Conservation (phyloP, 371 early-diverging fungal genomes). For the Amoeboaphelidium protococcarum region DNA sequence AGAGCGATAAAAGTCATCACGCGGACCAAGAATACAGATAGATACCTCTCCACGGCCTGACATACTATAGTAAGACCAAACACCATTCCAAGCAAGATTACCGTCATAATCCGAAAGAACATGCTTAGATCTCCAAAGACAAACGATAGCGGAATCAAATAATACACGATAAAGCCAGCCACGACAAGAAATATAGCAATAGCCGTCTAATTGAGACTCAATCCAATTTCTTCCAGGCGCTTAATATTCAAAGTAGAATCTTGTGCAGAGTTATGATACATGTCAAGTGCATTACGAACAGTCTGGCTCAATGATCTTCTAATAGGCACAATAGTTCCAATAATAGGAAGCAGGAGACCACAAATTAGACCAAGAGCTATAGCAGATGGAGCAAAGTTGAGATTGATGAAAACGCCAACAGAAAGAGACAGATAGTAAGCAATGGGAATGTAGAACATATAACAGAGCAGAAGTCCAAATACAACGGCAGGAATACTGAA, state of each 20-base stretch:
- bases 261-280: conserved; percentile 4
- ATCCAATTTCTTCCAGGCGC: conserved; percentile 4
- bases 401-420: background rate
- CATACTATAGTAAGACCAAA: conserved; percentile 7
- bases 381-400: conserved; percentile 1
- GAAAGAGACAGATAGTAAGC: conserved; percentile 3
- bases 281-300: conserved; percentile 9
- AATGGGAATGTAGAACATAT: conserved; percentile 5
- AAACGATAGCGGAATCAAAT: conserved; percentile 7
- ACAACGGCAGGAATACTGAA: conserved; percentile 8
- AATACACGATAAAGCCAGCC: conserved; percentile 11
- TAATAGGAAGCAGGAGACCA: conserved; percentile 7
- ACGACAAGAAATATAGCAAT: conserved; percentile 4
- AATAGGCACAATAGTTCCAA: conserved; percentile 8
- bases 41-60: conserved; percentile 3
- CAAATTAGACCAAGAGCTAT: conserved; percentile 3
- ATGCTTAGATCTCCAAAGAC: conserved; percentile 3
- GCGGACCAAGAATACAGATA: conserved; percentile 1
- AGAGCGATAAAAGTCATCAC: background rate
- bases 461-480: conserved; percentile 6
- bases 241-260: conserved; percentile 4
- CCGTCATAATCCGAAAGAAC: conserved; percentile 9
- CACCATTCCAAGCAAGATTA: conserved; percentile 8
- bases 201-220: conserved; percentile 1
- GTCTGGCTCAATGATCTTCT: conserved; percentile 7